Conservation (phyloP, 2,329 filamentous ascomycete genomes). For the Pseudocercospora macadamiae region DNA sequence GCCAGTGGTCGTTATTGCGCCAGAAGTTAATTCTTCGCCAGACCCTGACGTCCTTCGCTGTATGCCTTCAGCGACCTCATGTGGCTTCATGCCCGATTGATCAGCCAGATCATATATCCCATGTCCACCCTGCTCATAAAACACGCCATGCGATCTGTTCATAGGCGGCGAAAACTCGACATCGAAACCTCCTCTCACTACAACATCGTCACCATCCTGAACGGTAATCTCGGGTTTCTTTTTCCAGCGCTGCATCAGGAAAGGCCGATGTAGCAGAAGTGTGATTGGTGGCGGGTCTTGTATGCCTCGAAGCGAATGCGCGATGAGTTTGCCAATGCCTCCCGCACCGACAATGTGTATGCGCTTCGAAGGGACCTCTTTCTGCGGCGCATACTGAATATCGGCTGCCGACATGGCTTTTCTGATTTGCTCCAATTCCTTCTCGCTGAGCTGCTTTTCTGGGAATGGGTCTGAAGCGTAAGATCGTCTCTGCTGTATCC, state of each 20-base stretch:
- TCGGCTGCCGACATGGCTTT: slow-evolving; percentile 31
- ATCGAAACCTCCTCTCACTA: slow-evolving; percentile 47
- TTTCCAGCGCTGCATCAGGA: slow-evolving; percentile 53
- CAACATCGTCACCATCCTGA: slow-evolving; percentile 46
- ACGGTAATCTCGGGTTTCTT: slow-evolving; percentile 53
- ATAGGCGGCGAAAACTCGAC: slow-evolving; percentile 46
- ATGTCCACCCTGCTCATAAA: slow-evolving; percentile 27
- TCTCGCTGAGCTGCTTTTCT: slow-evolving; percentile 15
- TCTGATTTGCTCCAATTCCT: slow-evolving; percentile 16
- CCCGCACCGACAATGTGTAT: slow-evolving; percentile 81
- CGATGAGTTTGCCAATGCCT: slow-evolving; percentile 79
- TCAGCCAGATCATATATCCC: slow-evolving; percentile 29
- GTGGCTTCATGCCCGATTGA: slow-evolving; percentile 30
- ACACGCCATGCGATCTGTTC: slow-evolving; percentile 43
- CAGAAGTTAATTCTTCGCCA: not conserved
- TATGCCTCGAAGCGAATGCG: slow-evolving; percentile 68
- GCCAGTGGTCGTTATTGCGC: too few species aligned
- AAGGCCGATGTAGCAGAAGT: slow-evolving; percentile 69
- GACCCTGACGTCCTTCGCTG: too few species aligned
- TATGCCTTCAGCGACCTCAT: slow-evolving; percentile 33
- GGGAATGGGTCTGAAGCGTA: not conserved
- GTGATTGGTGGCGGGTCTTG: slow-evolving; percentile 72
- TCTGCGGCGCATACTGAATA: slow-evolving; percentile 32
- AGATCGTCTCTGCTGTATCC: not conserved
- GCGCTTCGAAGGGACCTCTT: slow-evolving; percentile 44